Percentiles rank a stretch among this genome's conserved stretches.
These are phyloP conservation scores for Colletotrichum sp. DNA, from an alignment of 2,329 filamentous ascomycete species.

Conservation along the genomic window DNA sequence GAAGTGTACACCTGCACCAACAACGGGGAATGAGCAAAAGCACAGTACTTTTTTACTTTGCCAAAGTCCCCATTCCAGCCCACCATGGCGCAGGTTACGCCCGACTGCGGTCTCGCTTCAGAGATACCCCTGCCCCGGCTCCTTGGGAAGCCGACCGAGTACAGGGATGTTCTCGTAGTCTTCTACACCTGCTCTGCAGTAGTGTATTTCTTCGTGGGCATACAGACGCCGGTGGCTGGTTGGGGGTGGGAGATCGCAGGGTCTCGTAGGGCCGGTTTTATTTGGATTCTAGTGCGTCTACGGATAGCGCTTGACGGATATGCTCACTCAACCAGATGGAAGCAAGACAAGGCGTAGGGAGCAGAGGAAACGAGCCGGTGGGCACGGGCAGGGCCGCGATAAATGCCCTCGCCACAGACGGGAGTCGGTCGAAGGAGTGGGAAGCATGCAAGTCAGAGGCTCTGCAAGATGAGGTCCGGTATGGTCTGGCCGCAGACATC, in stretches of 20 bases:
- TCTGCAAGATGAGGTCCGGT: not conserved
- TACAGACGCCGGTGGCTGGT: not conserved
- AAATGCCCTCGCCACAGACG: not conserved
- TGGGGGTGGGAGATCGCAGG: not conserved
- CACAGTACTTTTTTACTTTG: not conserved
- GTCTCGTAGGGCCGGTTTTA: conserved; percentile 3
- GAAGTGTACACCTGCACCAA: not conserved
- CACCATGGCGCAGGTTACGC: conserved; percentile 5
- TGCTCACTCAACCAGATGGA: not conserved
- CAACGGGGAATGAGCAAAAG: not conserved
- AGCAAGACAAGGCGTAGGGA: not conserved
- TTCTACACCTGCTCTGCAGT: not conserved
- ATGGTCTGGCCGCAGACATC: not conserved
- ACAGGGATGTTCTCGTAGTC: not conserved
- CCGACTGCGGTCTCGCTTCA: conserved; percentile 5
- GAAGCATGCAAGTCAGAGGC: not conserved
- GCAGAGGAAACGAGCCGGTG: not conserved
- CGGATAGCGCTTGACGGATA: not conserved
- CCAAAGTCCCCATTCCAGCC: conserved; percentile 4
- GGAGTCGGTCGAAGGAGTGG: not conserved
- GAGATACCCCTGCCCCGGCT: conserved; percentile 1
- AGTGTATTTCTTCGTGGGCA: not conserved
- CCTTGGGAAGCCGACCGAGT: not conserved
- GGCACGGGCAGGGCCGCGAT: not conserved
- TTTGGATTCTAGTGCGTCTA: not conserved